Conservation (phyloP, 2,329 filamentous ascomycete species). For the Penicillium sp. region DNA sequence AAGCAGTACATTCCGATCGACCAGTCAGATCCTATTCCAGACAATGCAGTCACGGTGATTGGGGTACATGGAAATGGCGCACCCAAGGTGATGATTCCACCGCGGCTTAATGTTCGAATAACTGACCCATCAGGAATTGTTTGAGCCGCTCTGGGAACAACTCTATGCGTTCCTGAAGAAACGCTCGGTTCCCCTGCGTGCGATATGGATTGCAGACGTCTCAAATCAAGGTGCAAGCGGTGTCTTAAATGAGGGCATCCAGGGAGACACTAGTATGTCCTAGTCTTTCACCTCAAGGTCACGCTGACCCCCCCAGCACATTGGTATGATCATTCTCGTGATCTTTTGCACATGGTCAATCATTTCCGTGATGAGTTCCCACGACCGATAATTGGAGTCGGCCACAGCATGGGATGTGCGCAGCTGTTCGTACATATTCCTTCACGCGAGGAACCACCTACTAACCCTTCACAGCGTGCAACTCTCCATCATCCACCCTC, state of each 20-base stretch:
- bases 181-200: not conserved
- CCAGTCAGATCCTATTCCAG: slow-evolving; percentile 38
- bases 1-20: slow-evolving; percentile 57
- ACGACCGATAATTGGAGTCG: not conserved
- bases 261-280: not conserved
- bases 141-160: slow-evolving; percentile 54
- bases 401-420: not conserved
- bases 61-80: slow-evolving; percentile 13
- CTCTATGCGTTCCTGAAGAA: not conserved
- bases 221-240: not conserved
- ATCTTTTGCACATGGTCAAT: not conserved
- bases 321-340: not conserved
- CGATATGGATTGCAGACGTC: not conserved
- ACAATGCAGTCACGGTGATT: slow-evolving; percentile 39
- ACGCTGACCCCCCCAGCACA: not conserved
- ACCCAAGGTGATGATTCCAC: slow-evolving; percentile 46
- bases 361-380: not conserved
- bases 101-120: not conserved
- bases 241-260: not conserved
- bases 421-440: not conserved
- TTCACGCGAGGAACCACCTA: slow-evolving; percentile 59
- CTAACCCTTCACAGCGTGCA: slow-evolving; percentile 44
- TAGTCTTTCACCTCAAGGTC: not conserved
- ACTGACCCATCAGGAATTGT: not conserved
- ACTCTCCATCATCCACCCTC: slow-evolving; percentile 70